Evolutionary conservation across 371 early-diverging fungal genomes (phyloP), one percentile per base, ranked within the genome.

Genomic region (Dichotomocladium elegans): DNA sequence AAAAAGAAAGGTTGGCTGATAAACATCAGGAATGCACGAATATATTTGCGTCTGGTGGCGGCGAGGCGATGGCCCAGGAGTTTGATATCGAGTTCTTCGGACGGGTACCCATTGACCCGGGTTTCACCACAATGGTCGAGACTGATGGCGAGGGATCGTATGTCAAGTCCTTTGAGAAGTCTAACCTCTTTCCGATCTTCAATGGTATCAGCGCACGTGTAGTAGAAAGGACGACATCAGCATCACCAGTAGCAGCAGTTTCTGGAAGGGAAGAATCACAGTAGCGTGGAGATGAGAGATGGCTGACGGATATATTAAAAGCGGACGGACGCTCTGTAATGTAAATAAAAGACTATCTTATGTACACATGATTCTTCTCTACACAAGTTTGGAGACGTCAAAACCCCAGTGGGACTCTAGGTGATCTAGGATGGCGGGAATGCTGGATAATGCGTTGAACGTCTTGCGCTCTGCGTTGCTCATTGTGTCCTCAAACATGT

Each of bases 21-120:
- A n/a, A n/a, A n/a, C 14, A 7, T 17, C 21, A 37, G 37, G 94
- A 94, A 64, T 94, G 95, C 68, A 90, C 91, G 17, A 90, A 93
- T 66, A 66, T 96, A 47, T 96, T 96, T 71, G 93, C 95, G 15
- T 83, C 90, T 3, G 96, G 96, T 41, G 96, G 96, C 42, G 97
- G 95, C 25, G 90, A 93, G 58, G 77, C 85, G 3, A 80, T 95
- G 82, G 92, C 95, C 1, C 74, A 82, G 29, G 89, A 95, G 48
- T 88, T 86, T 58, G 76, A 70, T 0, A 68, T 95, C 12, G 81
- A 77, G 15, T 93, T 92, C 55, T 68, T 94, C 34, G 95, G 94
- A 4, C 74, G 85, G 4, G 84, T 94, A 0, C 94, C 95, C 3
- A 93, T 95, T 53, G 95, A 93, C 61, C 92, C 94, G 0, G 60